These are phyloP conservation scores for Sphaerobolus stellatus DNA, from an alignment of 1,284 basidiomycete species.

Conservation along the genomic window DNA sequence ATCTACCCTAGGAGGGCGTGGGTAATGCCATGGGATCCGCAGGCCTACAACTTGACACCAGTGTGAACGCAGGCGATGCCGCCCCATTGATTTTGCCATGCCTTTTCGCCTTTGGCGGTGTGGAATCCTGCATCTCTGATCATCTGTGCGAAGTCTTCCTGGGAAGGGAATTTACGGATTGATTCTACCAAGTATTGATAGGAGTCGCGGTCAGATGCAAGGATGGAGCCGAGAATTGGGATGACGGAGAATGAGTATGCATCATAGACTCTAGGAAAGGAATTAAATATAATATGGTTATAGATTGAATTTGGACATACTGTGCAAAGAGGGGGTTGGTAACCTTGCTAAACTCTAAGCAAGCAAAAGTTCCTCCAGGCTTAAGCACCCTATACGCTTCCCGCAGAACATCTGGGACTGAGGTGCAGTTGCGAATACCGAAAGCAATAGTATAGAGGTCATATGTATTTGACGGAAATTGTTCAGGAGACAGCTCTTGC, in stretches of 20 bases:
- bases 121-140: slow-evolving; percentile 83
- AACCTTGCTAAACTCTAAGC: slow-evolving; percentile 96
- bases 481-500: slow-evolving; percentile 67
- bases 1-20: too few species aligned
- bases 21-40: too few species aligned
- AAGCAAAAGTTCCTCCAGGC: slow-evolving; percentile 94
- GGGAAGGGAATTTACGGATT: slow-evolving; percentile 91
- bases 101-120: slow-evolving; percentile 74
- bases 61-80: slow-evolving; percentile 86
- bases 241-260: slow-evolving; percentile 97
- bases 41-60: slow-evolving; percentile 76
- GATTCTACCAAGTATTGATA: slow-evolving; percentile 99
- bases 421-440: slow-evolving; percentile 97
- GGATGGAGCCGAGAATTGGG: slow-evolving; percentile 90
- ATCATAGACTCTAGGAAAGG: slow-evolving; percentile 73
- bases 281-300: background rate
- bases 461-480: slow-evolving; percentile 79
- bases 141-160: slow-evolving; percentile 90
- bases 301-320: slow-evolving; percentile 50
- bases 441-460: slow-evolving; percentile 99
- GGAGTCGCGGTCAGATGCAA: slow-evolving; percentile 93
- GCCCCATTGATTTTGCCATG: slow-evolving; percentile 84
- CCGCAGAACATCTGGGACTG: slow-evolving; percentile 81
- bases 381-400: slow-evolving; percentile 96
- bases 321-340: slow-evolving; percentile 83